Base-by-base conservation (phyloP, 257 asterid genomes). In the Coffea canephora region DNA sequence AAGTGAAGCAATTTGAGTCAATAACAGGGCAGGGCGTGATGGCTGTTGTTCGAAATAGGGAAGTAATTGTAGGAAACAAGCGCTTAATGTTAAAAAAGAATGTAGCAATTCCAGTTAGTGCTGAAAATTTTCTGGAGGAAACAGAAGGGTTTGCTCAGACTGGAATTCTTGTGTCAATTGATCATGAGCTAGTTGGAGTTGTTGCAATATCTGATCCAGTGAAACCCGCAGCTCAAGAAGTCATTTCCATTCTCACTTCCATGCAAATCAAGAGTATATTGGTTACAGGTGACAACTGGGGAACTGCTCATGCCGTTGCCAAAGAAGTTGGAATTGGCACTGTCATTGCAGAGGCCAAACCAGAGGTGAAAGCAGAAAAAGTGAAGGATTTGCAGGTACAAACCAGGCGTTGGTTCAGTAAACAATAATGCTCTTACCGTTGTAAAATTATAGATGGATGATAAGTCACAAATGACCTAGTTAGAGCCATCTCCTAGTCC, bases 1-100 rank as follows among this genome's bases (percentile, higher is more conserved):
- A 89, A 82, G 94, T 89, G 12, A 41, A 8, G 11, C 84, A 84
- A 39, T 95, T 93, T 15, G 94, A 93, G 62, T 87, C 97, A 74
- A 86, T 93, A 83, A 89, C 98, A 7, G 98, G 98, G 19, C 93
- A 93, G 14, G 98, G 98, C 10, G 98, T 95, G 84, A 91, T 81
- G 86, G 98, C 98, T 11, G 68, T 84, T 41, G 95, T 95, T 19
- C 88, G 78, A 77, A 86, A 87, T 81, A 93, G 85, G 87, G 88
- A 93, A 85, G 89, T 95, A 70, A 84, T 89, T 41, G 89, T 95
- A 59, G 98, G 98, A 59, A 95, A 95, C 77, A 90, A 85, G 87
- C 88, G 94, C 41, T 82, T 95, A 70, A 89, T 95, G 95, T 9
- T 77, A 78, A 86, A 84, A 13, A 83, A 89, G 34, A 73, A 83